These are phyloP conservation scores for Athelia psychrophila DNA, from an alignment of 1,284 basidiomycete species.

Conservation along the genomic window DNA sequence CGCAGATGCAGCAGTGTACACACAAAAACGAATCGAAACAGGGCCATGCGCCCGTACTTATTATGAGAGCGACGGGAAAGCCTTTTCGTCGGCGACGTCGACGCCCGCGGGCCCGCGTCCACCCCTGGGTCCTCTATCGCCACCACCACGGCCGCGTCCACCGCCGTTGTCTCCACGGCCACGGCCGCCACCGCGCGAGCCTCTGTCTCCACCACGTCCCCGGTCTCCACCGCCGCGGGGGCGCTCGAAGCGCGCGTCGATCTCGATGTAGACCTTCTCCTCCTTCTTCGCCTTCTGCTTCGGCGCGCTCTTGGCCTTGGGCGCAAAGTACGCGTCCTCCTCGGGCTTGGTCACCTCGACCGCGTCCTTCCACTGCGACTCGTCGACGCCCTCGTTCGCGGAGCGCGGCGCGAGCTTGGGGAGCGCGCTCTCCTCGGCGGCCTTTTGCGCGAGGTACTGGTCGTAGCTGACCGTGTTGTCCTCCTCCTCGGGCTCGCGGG, in stretches of 20 bases:
- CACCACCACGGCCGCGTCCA: constrained; percentile 27
- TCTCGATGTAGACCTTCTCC: constrained; percentile 75
- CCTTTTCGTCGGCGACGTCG: constrained; percentile 74
- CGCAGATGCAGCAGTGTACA: too few species aligned
- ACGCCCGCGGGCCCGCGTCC: constrained; percentile 33
- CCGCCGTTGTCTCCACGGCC: constrained; percentile 40
- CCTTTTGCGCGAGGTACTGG: constrained; percentile 78
- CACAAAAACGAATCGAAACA: too few species aligned
- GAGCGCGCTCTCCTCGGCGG: constrained; percentile 36
- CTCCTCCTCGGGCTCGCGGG: constrained; percentile 77
- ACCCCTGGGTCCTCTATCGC: constrained; percentile 22
- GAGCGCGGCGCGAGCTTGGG: constrained; percentile 74
- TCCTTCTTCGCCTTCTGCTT: constrained; percentile 73
- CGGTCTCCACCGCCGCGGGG: constrained; percentile 52
- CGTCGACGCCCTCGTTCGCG: constrained; percentile 66
- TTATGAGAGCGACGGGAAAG: constrained; percentile 82
- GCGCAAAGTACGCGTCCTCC: constrained; percentile 67
- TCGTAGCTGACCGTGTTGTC: constrained; percentile 90
- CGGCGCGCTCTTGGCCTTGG: constrained; percentile 63
- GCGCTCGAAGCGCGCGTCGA: constrained; percentile 76
- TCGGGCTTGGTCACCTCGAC: constrained; percentile 54
- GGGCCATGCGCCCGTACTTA: too few species aligned
- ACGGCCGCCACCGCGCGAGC: constrained; percentile 24
- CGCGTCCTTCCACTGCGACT: constrained; percentile 59
- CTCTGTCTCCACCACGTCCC: constrained; percentile 37